Evolutionary conservation across 352 stramenopile species (phyloP).

Genomic region (Pythium plurisporium): DNA sequence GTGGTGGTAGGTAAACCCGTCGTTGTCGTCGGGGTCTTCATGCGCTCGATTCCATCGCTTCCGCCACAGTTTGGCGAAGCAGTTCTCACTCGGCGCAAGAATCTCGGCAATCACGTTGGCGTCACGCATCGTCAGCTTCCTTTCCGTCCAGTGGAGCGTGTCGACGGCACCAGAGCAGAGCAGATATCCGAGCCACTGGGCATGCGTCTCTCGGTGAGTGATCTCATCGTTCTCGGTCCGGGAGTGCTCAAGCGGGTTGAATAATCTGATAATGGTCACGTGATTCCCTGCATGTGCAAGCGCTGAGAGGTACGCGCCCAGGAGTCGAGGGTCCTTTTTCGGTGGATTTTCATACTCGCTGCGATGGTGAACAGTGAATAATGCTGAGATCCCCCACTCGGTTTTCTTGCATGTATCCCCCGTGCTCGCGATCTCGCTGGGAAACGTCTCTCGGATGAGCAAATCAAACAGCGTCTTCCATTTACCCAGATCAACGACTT

Average conservation of each 20-base stretch:
- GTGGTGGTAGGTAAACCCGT: too few species aligned
- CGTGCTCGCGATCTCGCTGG: neutral
- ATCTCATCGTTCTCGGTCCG: neutral
- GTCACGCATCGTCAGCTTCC: constrained; percentile 7
- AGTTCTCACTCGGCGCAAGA: too few species aligned
- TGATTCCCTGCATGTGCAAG: constrained; percentile 1
- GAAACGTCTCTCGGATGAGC: neutral
- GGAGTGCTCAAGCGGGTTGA: neutral
- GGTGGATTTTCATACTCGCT: too few species aligned
- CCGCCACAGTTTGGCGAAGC: too few species aligned
- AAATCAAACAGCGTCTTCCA: constrained; percentile 5
- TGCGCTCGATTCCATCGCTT: too few species aligned
- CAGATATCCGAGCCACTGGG: constrained; percentile 13
- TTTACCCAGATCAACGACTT: neutral
- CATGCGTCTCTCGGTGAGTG: neutral
- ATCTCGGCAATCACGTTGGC: too few species aligned
- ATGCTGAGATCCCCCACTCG: too few species aligned
- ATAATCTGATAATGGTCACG: constrained; percentile 2
- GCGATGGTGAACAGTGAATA: too few species aligned
- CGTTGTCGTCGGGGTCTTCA: too few species aligned
- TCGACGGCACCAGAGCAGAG: neutral
- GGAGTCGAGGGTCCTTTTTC: too few species aligned
- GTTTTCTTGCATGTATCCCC: too few species aligned
- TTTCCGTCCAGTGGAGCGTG: too few species aligned
- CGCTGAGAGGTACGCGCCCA: constrained; percentile 6